Evolutionary conservation across 306 rosid species (phyloP).

Genomic region (Begonia loranthoides): DNA sequence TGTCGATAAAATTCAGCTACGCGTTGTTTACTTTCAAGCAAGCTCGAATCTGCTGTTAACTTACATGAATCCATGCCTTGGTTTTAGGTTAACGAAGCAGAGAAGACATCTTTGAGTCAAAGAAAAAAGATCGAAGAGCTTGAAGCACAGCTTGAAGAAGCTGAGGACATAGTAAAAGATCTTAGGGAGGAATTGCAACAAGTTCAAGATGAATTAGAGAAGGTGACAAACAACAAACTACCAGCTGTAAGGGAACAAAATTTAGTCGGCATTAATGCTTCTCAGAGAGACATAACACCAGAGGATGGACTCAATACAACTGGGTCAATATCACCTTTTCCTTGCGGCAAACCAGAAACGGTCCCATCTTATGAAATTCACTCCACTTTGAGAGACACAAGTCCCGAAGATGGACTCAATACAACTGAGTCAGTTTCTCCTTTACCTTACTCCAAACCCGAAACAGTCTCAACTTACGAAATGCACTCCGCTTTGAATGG

Average conservation of each 20-base stretch:
- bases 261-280: constrained; percentile 8
- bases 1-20: no score
- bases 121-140: constrained; percentile 66
- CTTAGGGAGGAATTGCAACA: constrained; percentile 65
- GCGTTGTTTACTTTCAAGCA: no score
- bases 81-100: constrained; percentile 53
- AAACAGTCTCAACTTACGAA: neutral
- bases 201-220: constrained; percentile 54
- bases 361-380: constrained; percentile 10
- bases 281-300: neutral
- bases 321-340: neutral
- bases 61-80: constrained; percentile 1
- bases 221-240: constrained; percentile 24
- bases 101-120: constrained; percentile 35
- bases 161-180: constrained; percentile 70
- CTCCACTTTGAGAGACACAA: constrained; percentile 20
- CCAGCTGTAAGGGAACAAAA: constrained; percentile 15
- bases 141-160: constrained; percentile 86
- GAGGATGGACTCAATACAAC: neutral
- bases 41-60: no score
- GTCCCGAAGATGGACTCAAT: constrained; percentile 18
- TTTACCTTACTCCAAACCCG: neutral
- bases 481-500: neutral
- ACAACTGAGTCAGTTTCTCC: neutral
- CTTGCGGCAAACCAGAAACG: constrained; percentile 3